Evolutionary conservation across 225 moss, liverwort and hornwort species (phyloP).

Genomic region (Polytrichum commune): DNA sequence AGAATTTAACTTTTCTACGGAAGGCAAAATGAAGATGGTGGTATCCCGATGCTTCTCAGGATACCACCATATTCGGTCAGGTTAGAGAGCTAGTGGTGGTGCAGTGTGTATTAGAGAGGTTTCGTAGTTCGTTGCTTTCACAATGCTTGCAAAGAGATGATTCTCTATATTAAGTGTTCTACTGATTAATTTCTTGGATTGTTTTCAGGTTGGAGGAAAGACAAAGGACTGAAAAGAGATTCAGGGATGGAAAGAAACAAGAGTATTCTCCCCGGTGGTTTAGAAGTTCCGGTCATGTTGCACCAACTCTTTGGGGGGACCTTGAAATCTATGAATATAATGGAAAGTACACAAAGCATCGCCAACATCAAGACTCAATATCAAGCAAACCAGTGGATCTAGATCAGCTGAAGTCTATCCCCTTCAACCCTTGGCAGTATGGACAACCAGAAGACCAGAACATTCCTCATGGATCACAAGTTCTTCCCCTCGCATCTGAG

Average conservation of each 20-base stretch:
- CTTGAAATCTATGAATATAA: slow-evolving; percentile 71
- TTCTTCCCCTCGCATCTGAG: slow-evolving; percentile 22
- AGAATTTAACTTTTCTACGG: too few relatives aligned
- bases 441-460: slow-evolving; percentile 26
- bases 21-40: too few relatives aligned
- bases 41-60: too few relatives aligned
- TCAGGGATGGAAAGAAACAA: slow-evolving; percentile 41
- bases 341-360: slow-evolving; percentile 48
- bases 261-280: slow-evolving; percentile 68
- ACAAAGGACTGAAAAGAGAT: slow-evolving; percentile 69
- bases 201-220: slow-evolving; percentile 67
- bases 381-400: slow-evolving; percentile 13
- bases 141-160: too few relatives aligned
- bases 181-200: neutral
- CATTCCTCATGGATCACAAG: slow-evolving; percentile 20
- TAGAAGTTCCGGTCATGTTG: slow-evolving; percentile 42
- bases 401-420: slow-evolving; percentile 32
- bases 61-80: too few relatives aligned
- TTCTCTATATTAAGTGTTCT: too few relatives aligned
- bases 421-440: slow-evolving; percentile 66
- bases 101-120: too few relatives aligned
- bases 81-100: too few relatives aligned
- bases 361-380: slow-evolving; percentile 17
- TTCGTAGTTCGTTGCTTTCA: too few relatives aligned
- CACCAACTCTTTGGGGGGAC: slow-evolving; percentile 71